Evolutionary conservation across 768 basidiomycete species (phyloP).

Genomic region (Multifurca ochricompacta): DNA sequence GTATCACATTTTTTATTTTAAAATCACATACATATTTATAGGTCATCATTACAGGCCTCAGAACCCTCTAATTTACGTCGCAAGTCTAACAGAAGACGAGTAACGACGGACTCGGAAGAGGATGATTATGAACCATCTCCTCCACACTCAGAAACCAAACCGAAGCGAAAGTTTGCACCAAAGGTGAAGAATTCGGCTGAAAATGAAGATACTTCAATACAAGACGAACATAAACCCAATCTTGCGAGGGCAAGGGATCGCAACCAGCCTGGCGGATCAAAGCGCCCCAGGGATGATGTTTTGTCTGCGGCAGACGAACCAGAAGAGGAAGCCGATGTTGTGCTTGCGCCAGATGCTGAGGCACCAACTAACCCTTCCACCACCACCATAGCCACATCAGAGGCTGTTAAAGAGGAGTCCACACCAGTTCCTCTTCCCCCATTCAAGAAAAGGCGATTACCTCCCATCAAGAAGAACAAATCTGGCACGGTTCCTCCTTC

Average conservation of each 20-base stretch:
- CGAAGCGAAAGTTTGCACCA: constrained; percentile 6
- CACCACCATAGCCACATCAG: not conserved
- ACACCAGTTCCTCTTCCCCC: constrained; percentile 15
- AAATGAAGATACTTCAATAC: constrained; percentile 15
- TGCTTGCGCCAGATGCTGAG: constrained; percentile 4
- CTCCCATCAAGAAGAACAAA: constrained; percentile 21
- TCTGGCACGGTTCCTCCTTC: constrained; percentile 3
- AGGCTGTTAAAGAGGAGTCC: constrained; percentile 15
- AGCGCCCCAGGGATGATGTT: constrained; percentile 11
- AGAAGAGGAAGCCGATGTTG: constrained; percentile 8
- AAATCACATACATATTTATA: not conserved
- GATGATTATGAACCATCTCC: constrained; percentile 16
- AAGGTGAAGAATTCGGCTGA: constrained; percentile 14
- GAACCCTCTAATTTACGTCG: constrained; percentile 15
- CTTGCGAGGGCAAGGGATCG: constrained; percentile 2
- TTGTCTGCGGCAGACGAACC: constrained; percentile 11
- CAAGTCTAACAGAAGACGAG: constrained; percentile 17
- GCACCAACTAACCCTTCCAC: constrained; percentile 2
- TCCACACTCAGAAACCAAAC: constrained; percentile 8
- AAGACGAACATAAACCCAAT: constrained; percentile 16
- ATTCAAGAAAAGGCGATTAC: constrained; percentile 21
- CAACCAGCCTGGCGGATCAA: constrained; percentile 9
- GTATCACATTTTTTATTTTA: not conserved
- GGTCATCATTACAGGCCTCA: not conserved
- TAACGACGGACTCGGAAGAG: constrained; percentile 16